Evolutionary conservation across 108 stramenopile species (phyloP).

Genomic region (Parietichytrium sp.): DNA sequence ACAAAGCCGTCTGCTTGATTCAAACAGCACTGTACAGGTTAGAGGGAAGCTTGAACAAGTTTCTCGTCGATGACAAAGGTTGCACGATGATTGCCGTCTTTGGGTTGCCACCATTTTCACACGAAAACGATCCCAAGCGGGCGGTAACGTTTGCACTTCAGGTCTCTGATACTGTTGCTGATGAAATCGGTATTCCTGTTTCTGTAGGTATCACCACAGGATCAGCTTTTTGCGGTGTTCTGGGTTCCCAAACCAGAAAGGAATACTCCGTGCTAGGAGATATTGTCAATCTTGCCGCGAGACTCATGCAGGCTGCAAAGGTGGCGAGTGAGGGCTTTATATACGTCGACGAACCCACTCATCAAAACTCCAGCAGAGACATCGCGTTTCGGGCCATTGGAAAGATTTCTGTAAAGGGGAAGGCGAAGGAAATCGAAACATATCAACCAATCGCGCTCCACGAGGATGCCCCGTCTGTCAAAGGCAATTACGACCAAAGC

Average conservation of each 20-base stretch:
- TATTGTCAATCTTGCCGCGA: slow-evolving; percentile 63
- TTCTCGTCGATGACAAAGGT: slow-evolving; percentile 71
- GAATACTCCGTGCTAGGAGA: slow-evolving; percentile 68
- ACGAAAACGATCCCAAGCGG: slow-evolving; percentile 58
- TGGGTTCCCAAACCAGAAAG: slow-evolving; percentile 54
- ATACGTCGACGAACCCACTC: background rate
- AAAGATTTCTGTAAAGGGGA: slow-evolving; percentile 61
- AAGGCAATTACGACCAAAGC: too few relatives aligned
- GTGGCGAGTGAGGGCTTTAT: slow-evolving; percentile 40
- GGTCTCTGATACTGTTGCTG: slow-evolving; percentile 47
- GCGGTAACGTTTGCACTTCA: slow-evolving; percentile 56
- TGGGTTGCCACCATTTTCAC: slow-evolving; percentile 59
- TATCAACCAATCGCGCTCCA: slow-evolving; percentile 53
- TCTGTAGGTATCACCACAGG: slow-evolving; percentile 65
- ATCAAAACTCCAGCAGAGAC: background rate
- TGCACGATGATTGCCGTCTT: slow-evolving; percentile 64
- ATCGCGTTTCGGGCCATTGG: slow-evolving; percentile 51
- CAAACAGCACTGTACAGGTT: slow-evolving; percentile 60
- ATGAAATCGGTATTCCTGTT: slow-evolving; percentile 50
- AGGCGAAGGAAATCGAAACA: slow-evolving; percentile 47
- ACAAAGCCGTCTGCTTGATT: slow-evolving; percentile 52
- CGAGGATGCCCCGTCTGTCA: slow-evolving; percentile 37
- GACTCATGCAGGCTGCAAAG: slow-evolving; percentile 58
- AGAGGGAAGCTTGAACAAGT: slow-evolving; percentile 65
- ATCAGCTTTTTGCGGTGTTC: slow-evolving; percentile 65